phyloP scores from a whole-genome alignment of 257 asterid genomes.

The Henckelia pumila region DNA sequence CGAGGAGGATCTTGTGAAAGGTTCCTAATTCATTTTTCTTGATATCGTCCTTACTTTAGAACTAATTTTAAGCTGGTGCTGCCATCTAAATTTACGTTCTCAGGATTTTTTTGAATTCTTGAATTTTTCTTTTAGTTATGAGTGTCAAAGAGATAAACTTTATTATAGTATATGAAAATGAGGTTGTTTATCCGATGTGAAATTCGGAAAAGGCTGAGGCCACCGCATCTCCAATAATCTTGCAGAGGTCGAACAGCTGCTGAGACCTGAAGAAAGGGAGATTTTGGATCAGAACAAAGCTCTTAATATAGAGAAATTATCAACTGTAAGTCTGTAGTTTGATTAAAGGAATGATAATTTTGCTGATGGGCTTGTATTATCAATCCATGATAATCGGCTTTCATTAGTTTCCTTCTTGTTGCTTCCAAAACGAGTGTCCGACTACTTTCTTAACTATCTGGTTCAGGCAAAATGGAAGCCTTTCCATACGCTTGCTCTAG shows the following conservation, averaged over 20 bases:
- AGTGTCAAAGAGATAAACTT: background rate
- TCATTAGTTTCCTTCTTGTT: conserved; percentile 7
- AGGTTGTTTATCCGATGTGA: background rate
- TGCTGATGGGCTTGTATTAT: conserved; percentile 2
- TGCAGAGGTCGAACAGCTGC: conserved; percentile 76
- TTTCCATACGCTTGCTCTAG: conserved; percentile 72
- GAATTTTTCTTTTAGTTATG: too few species aligned
- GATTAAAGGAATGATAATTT: background rate
- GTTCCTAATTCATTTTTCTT: background rate
- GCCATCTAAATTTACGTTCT: background rate
- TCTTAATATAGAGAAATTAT: conserved; percentile 52
- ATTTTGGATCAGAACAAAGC: conserved; percentile 56
- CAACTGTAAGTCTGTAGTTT: conserved; percentile 55
- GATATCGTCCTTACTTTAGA: background rate
- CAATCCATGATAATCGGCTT: conserved; percentile 4
- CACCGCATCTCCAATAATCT: conserved; percentile 3
- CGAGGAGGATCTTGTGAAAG: background rate
- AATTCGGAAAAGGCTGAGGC: background rate
- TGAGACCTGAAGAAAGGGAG: conserved; percentile 71
- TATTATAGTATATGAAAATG: too few species aligned
- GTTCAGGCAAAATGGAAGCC: conserved; percentile 78
- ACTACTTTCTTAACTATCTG: conserved; percentile 12
- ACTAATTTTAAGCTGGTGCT: background rate
- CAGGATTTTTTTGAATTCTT: background rate
- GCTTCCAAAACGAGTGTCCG: background rate